These are phyloP conservation scores for Cyberlindnera bimundalis DNA, from an alignment of 805 yeast species.

Conservation along the genomic window DNA sequence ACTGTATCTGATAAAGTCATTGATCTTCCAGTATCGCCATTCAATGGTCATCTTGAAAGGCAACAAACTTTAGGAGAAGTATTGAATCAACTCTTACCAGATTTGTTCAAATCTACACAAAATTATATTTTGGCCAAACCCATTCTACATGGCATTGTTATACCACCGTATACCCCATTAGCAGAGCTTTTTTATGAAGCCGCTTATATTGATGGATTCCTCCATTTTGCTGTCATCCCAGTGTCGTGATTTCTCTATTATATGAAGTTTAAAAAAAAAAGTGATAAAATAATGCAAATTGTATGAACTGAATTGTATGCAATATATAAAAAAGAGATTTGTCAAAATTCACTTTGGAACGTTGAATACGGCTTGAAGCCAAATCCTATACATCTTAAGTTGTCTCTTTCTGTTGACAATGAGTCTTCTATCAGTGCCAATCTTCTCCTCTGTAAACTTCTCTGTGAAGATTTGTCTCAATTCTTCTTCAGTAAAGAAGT, in stretches of 20 bases:
- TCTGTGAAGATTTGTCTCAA: slow-evolving; percentile 65
- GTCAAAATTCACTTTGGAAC: slow-evolving; percentile 27
- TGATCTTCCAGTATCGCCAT: slow-evolving; percentile 32
- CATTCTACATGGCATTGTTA: slow-evolving; percentile 51
- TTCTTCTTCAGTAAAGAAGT: slow-evolving; percentile 95
- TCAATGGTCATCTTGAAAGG: neutral
- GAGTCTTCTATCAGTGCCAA: slow-evolving; percentile 87
- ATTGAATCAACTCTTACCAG: slow-evolving; percentile 41
- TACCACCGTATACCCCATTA: slow-evolving; percentile 44
- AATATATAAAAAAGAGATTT: neutral
- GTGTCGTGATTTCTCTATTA: slow-evolving; percentile 19
- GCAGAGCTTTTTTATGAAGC: slow-evolving; percentile 43
- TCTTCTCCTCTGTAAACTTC: slow-evolving; percentile 63
- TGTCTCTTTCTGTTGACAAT: slow-evolving; percentile 89
- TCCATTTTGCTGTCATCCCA: slow-evolving; percentile 51
- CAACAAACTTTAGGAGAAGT: slow-evolving; percentile 35
- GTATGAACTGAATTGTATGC: slow-evolving; percentile 1
- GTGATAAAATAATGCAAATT: neutral
- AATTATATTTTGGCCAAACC: slow-evolving; percentile 39
- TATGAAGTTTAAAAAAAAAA: no score
- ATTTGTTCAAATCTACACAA: slow-evolving; percentile 40
- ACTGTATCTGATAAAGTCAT: slow-evolving; percentile 37
- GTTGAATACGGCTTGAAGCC: slow-evolving; percentile 91
- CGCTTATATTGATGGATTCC: slow-evolving; percentile 59
- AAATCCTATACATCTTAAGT: slow-evolving; percentile 92